Base-by-base conservation (phyloP, 768 basidiomycete genomes). In the Serendipita vermifera region DNA sequence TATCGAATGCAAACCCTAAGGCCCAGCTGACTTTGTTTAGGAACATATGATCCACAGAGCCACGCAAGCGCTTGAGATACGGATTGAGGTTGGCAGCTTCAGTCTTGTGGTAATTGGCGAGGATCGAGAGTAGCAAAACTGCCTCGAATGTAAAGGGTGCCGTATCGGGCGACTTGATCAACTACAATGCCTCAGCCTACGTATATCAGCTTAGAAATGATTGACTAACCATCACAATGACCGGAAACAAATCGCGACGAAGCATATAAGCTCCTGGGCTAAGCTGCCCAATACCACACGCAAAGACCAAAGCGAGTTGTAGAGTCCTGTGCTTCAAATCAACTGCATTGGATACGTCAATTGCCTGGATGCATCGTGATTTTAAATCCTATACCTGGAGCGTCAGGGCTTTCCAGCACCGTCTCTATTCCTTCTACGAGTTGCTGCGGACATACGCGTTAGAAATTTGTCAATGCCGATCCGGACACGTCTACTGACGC, bases 191-290 rank as follows among this genome's bases (percentile, higher is more conserved):
- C 24, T 43, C 14, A 43, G 40, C 7, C 40, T 11, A 15, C 31
- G 22, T 46, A n/a, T n/a, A 22, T 27, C 31, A 38, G 9, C 31
- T n/a, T 26, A 3, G 38, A 29, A 22, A n/a, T 24, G 27, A 20
- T 36, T 7, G 5, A 70, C 76, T 40, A 55, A 78, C 82, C 17
- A 70, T 67, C 17, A 69, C 66, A 24, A 83, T 72, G 1, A 76
- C 70, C 3, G 81, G 75, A 62, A 79, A 83, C 17, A 84, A 68
- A 63, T 85, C 78, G 38, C 70, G 70, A 9, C 81, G 76, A 13
- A 85, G 72, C 43, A 85, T 79, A 62, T 84, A 85, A 5, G 83
- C 84, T 7, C 82, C 83, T 0, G 81, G 79, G 61, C 83, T 86
- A 14, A 82, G 71, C 60, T 85, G 74, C 48, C 72, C 75, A 53